Evolutionary conservation across 2,329 filamentous ascomycete genomes (phyloP).

Genomic region (Parasarocladium wereldwijsianum): DNA sequence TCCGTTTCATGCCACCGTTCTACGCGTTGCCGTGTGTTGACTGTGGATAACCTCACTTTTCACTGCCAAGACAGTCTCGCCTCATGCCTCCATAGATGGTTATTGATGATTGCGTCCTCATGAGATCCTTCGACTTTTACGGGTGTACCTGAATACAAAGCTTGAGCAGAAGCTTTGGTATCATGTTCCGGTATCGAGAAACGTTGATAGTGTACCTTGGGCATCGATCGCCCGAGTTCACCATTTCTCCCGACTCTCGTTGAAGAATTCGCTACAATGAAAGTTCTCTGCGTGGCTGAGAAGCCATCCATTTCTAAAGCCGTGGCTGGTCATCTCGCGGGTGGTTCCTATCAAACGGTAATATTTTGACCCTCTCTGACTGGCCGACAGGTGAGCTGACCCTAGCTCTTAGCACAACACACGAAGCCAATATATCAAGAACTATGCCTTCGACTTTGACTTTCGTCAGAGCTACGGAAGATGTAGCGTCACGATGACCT

Average conservation of each 20-base stretch:
- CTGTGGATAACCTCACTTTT: conserved; percentile 3
- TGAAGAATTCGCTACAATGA: conserved; percentile 24
- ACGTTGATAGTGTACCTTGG: no score
- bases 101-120: no score
- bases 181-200: no score
- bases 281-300: conserved; percentile 40
- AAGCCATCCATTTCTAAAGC: conserved; percentile 93
- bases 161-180: no score
- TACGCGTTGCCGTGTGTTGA: no score
- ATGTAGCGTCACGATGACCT: conserved; percentile 85
- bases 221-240: no score
- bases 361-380: conserved; percentile 16
- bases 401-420: conserved; percentile 47
- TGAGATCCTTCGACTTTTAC: no score
- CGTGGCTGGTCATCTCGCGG: conserved; percentile 77
- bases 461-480: conserved; percentile 69
- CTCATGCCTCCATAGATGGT: no score
- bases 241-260: no score
- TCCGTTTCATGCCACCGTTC: no score
- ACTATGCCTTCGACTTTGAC: conserved; percentile 82
- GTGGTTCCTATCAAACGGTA: conserved; percentile 57
- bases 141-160: no score
- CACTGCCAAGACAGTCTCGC: no score
- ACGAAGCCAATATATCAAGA: conserved; percentile 70
- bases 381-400: background rate